These are phyloP conservation scores for Bonia amplexicaulis DNA, from an alignment of 176 grass and related monocot species.

Conservation along the genomic window DNA sequence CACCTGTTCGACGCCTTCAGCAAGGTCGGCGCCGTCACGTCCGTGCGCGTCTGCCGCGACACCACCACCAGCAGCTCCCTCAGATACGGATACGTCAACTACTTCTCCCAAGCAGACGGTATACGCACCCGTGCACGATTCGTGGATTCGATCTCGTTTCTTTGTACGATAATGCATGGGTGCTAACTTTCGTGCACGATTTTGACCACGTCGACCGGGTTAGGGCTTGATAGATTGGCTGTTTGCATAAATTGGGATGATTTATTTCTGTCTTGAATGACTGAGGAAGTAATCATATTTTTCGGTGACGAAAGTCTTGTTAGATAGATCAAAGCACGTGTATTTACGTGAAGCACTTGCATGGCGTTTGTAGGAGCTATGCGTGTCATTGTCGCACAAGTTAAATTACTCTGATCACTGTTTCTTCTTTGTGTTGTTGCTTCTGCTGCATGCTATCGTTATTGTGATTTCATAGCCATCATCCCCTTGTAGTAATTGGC, in stretches of 20 bases:
- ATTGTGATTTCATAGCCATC: neutral
- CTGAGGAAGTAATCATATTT: neutral
- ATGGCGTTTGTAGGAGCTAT: neutral
- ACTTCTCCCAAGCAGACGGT: slow-evolving; percentile 51
- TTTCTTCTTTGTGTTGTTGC: neutral
- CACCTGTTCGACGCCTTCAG: slow-evolving; percentile 48
- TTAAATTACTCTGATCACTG: neutral
- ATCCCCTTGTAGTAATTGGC: neutral
- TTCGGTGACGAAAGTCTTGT: neutral
- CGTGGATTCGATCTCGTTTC: neutral
- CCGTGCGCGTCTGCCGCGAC: slow-evolving; percentile 63
- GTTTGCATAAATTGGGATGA: neutral
- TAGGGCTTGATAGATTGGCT: neutral
- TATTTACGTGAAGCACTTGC: neutral
- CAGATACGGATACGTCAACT: slow-evolving; percentile 67
- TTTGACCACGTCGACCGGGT: neutral
- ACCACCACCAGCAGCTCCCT: slow-evolving; percentile 44
- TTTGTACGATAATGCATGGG: neutral
- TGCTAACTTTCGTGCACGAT: neutral
- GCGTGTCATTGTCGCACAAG: neutral
- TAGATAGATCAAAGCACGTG: neutral
- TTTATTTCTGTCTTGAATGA: too few species aligned
- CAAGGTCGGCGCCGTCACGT: slow-evolving; percentile 48
- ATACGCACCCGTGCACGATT: neutral
- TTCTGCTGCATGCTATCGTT: neutral